A percentile compares a stretch with the other conserved stretches of the same genome.
Conservation (phyloP, 2,329 filamentous ascomycete genomes). For the Daldinia sp. region DNA sequence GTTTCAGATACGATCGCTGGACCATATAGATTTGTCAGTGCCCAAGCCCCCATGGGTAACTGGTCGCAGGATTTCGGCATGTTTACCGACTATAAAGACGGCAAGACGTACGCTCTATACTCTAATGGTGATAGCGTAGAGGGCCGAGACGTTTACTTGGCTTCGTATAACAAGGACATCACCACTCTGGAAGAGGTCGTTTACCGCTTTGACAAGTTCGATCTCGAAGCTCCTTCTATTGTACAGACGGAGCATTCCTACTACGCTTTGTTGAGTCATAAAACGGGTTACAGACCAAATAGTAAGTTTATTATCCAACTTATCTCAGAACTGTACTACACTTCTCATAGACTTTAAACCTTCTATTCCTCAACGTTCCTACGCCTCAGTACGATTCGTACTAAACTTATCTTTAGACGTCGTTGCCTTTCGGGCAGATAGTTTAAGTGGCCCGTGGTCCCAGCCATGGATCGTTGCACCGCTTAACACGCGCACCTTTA, state of each 20-base stretch:
- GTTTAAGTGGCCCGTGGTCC: constrained; percentile 64
- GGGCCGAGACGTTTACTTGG: constrained; percentile 69
- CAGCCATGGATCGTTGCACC: constrained; percentile 66
- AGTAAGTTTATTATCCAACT: constrained; percentile 47
- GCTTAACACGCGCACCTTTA: constrained; percentile 64
- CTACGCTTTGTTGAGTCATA: constrained; percentile 72
- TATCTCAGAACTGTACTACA: not conserved
- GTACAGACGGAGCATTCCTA: constrained; percentile 71
- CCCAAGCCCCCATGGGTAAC: constrained; percentile 67
- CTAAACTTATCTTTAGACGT: constrained; percentile 54
- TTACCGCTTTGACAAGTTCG: constrained; percentile 69
- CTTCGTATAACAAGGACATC: constrained; percentile 64
- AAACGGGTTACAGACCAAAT: constrained; percentile 73
- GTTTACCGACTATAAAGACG: constrained; percentile 70
- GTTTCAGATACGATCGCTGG: constrained; percentile 64
- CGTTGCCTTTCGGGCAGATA: constrained; percentile 66
- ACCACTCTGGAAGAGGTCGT: constrained; percentile 64
- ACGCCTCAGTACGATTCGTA: not conserved
- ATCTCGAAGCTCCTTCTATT: constrained; percentile 71
- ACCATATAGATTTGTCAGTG: constrained; percentile 67
- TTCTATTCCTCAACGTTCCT: not conserved
- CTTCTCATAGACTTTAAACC: not conserved
- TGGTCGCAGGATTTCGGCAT: constrained; percentile 73
- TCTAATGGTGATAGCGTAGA: constrained; percentile 68
- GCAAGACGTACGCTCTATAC: constrained; percentile 67